Evolutionary conservation across 306 rosid genomes (phyloP).

Genomic region (Vicia sativa): DNA sequence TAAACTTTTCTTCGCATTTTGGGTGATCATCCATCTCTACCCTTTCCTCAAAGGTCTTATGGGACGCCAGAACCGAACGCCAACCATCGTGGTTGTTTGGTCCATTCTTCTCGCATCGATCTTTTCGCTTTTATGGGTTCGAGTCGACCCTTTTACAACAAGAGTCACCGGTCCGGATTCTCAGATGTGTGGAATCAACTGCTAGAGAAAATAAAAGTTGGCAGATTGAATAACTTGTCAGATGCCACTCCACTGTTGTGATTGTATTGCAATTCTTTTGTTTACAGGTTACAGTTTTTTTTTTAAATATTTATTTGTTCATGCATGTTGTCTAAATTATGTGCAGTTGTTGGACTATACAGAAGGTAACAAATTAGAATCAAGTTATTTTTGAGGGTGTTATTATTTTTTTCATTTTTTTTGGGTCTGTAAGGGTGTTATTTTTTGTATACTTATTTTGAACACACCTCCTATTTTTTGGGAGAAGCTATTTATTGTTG

Average conservation of each 20-base stretch:
- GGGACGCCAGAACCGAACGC: conserved; percentile 97
- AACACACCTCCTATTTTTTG: conserved; percentile 31
- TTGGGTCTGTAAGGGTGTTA: conserved; percentile 18
- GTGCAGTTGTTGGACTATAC: conserved; percentile 46
- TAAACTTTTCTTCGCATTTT: conserved; percentile 94
- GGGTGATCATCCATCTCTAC: conserved; percentile 94
- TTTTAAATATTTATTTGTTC: conserved; percentile 19
- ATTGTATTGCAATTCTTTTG: conserved; percentile 37
- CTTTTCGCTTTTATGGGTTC: conserved; percentile 90
- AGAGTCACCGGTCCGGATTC: conserved; percentile 84
- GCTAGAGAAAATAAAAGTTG: conserved; percentile 51
- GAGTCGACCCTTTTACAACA: conserved; percentile 88
- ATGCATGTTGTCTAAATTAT: conserved; percentile 39
- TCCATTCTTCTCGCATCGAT: conserved; percentile 92
- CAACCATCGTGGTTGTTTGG: conserved; percentile 95
- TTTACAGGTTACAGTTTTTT: background rate
- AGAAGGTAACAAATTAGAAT: conserved; percentile 41
- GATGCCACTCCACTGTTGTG: conserved; percentile 32
- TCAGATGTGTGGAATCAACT: conserved; percentile 90
- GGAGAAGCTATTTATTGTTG: conserved; percentile 30
- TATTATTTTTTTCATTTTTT: conserved; percentile 4
- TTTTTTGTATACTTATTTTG: conserved; percentile 34
- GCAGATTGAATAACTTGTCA: conserved; percentile 16
- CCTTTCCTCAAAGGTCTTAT: conserved; percentile 99
- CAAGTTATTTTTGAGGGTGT: conserved; percentile 37